phyloP scores from a whole-genome alignment of 2,329 filamentous ascomycete genomes.

The Paecilomyces niveus region DNA sequence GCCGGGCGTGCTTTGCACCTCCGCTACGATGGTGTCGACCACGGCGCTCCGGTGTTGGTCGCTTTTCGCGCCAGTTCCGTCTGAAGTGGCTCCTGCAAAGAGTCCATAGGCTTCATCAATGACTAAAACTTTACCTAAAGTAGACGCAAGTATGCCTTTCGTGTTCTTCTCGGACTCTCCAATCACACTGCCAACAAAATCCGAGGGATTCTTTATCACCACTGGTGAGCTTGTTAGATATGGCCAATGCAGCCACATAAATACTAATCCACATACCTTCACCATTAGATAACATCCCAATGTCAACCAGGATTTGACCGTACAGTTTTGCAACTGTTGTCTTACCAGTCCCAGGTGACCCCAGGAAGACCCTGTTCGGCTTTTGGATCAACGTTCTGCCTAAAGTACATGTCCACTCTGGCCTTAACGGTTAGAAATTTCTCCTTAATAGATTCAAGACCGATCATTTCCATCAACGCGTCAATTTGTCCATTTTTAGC shows the following conservation, averaged over 20 bases:
- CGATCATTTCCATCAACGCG: slow-evolving; percentile 61
- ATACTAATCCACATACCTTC: slow-evolving; percentile 45
- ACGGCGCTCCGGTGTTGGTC: slow-evolving; percentile 57
- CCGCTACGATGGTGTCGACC: slow-evolving; percentile 66
- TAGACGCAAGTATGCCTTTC: slow-evolving; percentile 61
- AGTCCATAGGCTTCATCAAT: slow-evolving; percentile 76
- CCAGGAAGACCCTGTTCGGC: slow-evolving; percentile 63
- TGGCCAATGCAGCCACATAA: background rate
- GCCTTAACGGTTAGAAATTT: slow-evolving; percentile 57
- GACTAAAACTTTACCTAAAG: slow-evolving; percentile 66
- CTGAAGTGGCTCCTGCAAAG: slow-evolving; percentile 27
- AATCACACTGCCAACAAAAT: slow-evolving; percentile 60
- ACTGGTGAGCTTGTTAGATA: slow-evolving; percentile 39
- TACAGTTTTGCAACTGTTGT: slow-evolving; percentile 70
- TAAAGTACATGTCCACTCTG: slow-evolving; percentile 52
- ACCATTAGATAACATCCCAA: slow-evolving; percentile 61
- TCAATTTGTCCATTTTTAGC: slow-evolving; percentile 52
- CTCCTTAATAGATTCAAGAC: slow-evolving; percentile 62
- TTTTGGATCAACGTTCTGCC: slow-evolving; percentile 50
- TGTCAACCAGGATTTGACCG: slow-evolving; percentile 58
- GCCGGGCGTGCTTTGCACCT: slow-evolving; percentile 61
- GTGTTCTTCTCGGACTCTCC: slow-evolving; percentile 65
- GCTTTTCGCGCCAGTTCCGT: slow-evolving; percentile 19
- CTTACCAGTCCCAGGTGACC: slow-evolving; percentile 68
- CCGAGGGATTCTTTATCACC: slow-evolving; percentile 63